phyloP scores from a whole-genome alignment of 305 asterid species.

The Fraxinus velutina region DNA sequence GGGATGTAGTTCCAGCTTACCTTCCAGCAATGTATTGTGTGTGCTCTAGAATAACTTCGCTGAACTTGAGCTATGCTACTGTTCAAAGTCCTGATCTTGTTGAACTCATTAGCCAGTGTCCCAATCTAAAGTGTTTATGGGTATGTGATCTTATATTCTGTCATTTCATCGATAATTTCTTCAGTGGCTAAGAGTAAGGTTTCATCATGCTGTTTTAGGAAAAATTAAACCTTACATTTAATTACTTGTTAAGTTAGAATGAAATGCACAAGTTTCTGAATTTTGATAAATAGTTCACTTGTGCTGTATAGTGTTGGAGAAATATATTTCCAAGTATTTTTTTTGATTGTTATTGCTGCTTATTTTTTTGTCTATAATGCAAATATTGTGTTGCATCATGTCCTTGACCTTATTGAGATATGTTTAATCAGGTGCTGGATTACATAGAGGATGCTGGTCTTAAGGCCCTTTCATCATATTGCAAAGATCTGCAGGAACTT shows the following conservation, averaged over 20 bases:
- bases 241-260: background rate
- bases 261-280: background rate
- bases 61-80: conserved; percentile 79
- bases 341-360: background rate
- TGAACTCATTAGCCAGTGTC: conserved; percentile 72
- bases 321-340: background rate
- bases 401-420: background rate
- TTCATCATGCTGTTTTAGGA: background rate
- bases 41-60: conserved; percentile 65
- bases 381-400: background rate
- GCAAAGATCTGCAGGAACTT: conserved; percentile 80
- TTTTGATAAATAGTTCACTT: background rate
- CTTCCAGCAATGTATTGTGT: conserved; percentile 70
- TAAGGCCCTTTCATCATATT: conserved; percentile 59
- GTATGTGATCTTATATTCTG: conserved; percentile 41
- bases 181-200: background rate
- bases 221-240: background rate
- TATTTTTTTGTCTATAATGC: background rate
- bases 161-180: background rate
- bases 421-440: conserved; percentile 44
- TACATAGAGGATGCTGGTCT: conserved; percentile 86
- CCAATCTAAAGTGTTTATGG: conserved; percentile 71
- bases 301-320: background rate
- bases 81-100: conserved; percentile 66
- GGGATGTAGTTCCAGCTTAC: conserved; percentile 83